phyloP scores from a whole-genome alignment of 257 asterid species.

The Misopates orontium region DNA sequence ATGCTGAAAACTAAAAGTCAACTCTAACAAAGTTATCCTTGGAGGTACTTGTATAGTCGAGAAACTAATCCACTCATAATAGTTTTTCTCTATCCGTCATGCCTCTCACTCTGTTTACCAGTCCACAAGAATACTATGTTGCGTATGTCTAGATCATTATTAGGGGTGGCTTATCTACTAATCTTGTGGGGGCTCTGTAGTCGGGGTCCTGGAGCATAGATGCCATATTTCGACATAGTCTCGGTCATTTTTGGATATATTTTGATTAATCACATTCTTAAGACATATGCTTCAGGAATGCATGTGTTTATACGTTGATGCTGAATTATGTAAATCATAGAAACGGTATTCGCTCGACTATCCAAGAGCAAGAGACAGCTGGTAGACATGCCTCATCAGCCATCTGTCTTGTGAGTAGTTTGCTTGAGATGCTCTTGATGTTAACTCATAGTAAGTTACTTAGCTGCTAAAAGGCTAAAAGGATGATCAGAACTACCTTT shows the following conservation, averaged over 20 bases:
- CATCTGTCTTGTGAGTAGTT: neutral
- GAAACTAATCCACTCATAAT: too few relatives aligned
- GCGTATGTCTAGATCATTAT: neutral
- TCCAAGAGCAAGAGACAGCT: neutral
- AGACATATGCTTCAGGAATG: too few relatives aligned
- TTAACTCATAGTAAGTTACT: neutral
- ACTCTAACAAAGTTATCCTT: neutral
- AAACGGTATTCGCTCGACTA: neutral
- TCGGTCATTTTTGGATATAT: too few relatives aligned
- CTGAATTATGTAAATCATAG: neutral
- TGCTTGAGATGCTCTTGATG: neutral
- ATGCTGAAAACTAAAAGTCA: neutral
- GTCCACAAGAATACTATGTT: neutral
- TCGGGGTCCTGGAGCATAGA: too few relatives aligned
- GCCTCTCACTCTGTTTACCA: neutral
- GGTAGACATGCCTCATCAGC: neutral
- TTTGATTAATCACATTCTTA: too few relatives aligned
- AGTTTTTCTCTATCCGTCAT: neutral
- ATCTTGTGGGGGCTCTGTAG: too few relatives aligned
- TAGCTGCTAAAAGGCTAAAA: neutral
- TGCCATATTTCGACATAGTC: too few relatives aligned
- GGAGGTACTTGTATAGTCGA: too few relatives aligned
- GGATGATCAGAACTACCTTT: neutral
- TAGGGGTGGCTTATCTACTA: neutral
- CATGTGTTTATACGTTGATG: neutral